Evolutionary conservation across 768 basidiomycete genomes (phyloP), one percentile per base, ranked within the genome.

Genomic region (Boletus subparvulus): DNA sequence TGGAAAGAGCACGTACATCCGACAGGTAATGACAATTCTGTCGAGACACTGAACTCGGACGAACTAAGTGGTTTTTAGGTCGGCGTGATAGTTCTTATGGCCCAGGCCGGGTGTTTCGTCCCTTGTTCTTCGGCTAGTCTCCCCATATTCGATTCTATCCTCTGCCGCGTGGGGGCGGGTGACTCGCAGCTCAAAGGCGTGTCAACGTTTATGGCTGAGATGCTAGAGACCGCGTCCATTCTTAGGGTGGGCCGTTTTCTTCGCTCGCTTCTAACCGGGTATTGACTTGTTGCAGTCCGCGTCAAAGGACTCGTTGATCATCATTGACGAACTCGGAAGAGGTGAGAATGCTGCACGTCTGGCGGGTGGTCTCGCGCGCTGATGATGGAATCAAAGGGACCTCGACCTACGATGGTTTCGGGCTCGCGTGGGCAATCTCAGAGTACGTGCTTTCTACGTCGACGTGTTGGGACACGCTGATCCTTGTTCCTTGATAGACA

Each of bases 171-270:
- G 2, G 97, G 97, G 10, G 97, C 97, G 0, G 97, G 97, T 0
- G 97, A 99, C 70, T 95, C 92, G 70, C 96, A 98, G 69, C 75
- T 98, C 44, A 98, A 97, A 72, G 97, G 97, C 12, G 93, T 99
- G 0, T 96, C 94, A 26, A 99, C 96, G 0, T 99, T 99, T 71
- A 98, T 98, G 96, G 95, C 94, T 2, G 97, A 99, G 73, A 98
- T 98, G 97, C 80, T 99, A 30, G 97, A 99, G 72, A 98, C 95
- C 0, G 95, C 97, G 0, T 92, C 91, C 0, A 98, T 98, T 65
- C 80, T 99, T 42, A 82, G 88, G 65, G 93, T 92, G 37, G 30
- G 84, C 65, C 33, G 41, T n/a, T 52, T 45, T 19, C 35, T 58
- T 13, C 59, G 7, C 26, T 46, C 12, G 1, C 17, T 8, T 53